Conservation (phyloP, 2,329 filamentous ascomycete genomes). For the Alternaria triticimaculans region DNA sequence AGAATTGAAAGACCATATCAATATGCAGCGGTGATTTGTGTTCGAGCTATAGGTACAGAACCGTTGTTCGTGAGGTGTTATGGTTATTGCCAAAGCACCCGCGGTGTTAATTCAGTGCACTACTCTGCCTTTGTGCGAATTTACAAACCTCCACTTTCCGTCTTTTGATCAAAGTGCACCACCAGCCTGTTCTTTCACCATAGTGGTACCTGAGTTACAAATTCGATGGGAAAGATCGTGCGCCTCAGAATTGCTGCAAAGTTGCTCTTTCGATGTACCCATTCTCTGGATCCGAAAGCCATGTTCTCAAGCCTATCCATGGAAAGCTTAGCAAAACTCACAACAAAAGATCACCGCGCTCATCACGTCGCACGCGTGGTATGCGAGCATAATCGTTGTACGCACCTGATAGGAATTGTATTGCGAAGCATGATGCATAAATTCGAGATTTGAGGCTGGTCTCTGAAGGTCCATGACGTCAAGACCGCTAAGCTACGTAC, state of each 20-base stretch:
- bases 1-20: background rate
- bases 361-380: background rate
- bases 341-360: background rate
- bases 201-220: background rate
- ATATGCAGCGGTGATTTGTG: background rate
- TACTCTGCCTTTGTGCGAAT: fast-evolving
- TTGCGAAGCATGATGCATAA: background rate
- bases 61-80: fast-evolving
- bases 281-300: background rate
- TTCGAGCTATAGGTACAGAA: background rate
- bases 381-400: background rate
- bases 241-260: background rate
- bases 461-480: background rate
- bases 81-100: background rate
- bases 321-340: background rate
- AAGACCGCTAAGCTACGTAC: background rate
- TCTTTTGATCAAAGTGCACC: background rate
- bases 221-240: background rate
- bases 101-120: background rate
- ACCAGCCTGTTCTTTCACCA: background rate
- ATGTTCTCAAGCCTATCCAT: background rate
- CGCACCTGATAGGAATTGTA: background rate
- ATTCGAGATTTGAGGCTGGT: background rate
- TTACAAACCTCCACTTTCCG: background rate
- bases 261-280: background rate